phyloP scores from a whole-genome alignment of 1,284 basidiomycete genomes.

The Hymenochaete sp. region DNA sequence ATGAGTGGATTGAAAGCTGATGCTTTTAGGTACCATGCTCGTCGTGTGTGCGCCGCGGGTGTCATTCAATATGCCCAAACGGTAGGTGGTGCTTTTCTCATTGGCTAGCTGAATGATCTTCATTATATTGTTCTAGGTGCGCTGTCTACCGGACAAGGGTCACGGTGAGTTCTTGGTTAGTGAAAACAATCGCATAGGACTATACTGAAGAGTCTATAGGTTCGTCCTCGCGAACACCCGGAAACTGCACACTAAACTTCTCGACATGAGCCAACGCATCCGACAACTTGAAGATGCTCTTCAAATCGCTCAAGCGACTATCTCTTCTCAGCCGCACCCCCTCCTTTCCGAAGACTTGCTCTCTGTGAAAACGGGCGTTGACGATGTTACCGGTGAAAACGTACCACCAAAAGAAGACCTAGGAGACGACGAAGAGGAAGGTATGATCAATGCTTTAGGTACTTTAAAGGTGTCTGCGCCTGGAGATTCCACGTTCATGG shows the following conservation, averaged over 20 bases:
- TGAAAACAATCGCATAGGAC: background rate
- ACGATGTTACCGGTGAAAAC: background rate
- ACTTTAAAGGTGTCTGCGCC: conserved; percentile 9
- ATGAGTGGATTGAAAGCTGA: background rate
- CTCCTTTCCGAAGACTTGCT: conserved; percentile 13
- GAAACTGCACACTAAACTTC: conserved; percentile 12
- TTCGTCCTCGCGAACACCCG: conserved; percentile 17
- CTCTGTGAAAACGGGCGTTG: conserved; percentile 12
- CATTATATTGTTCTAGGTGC: conserved; percentile 2
- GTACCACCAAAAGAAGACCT: background rate
- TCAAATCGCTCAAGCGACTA: conserved; percentile 11
- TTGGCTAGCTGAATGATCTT: background rate
- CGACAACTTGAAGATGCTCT: conserved; percentile 18
- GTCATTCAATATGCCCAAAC: conserved; percentile 15
- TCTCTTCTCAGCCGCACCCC: conserved; percentile 11
- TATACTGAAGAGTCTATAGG: background rate
- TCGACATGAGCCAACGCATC: conserved; percentile 17
- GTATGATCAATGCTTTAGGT: conserved; percentile 8
- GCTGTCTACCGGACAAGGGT: conserved; percentile 13
- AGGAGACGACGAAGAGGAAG: conserved; percentile 8
- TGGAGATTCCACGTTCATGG: conserved; percentile 9
- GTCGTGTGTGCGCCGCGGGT: conserved; percentile 15
- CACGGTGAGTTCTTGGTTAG: conserved; percentile 4
- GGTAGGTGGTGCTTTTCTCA: conserved; percentile 1
- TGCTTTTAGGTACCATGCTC: conserved; percentile 12